phyloP scores from a whole-genome alignment of 495 filamentous ascomycete genomes.

The Talaromyces adpressus region DNA sequence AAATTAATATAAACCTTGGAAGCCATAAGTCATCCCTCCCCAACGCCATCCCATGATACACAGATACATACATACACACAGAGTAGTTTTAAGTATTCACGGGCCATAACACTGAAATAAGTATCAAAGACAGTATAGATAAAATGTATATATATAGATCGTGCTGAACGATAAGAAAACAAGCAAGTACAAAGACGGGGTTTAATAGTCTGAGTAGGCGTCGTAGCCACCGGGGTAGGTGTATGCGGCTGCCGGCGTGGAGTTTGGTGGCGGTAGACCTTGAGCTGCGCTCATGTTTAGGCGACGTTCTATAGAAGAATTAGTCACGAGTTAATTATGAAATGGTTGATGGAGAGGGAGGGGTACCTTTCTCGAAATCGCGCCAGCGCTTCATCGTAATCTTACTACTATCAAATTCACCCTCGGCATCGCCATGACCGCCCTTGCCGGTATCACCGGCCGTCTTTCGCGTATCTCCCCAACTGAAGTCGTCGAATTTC shows the following conservation, averaged over 20 bases:
- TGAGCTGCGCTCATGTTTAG: conserved; percentile 2
- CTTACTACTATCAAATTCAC: conserved; percentile 95
- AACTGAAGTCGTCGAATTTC: conserved; percentile 99
- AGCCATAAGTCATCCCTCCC: background rate
- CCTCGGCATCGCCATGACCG: conserved; percentile 76
- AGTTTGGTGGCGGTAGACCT: conserved; percentile 12
- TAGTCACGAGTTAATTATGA: background rate
- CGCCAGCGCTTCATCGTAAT: conserved; percentile 98
- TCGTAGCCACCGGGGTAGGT: conserved; percentile 18
- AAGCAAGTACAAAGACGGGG: background rate
- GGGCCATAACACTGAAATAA: background rate
- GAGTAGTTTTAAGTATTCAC: background rate
- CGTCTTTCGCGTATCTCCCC: conserved; percentile 97
- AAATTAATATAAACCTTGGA: background rate
- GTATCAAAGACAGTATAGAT: background rate
- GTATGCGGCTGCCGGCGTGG: conserved; percentile 14
- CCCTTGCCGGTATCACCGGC: conserved; percentile 76
- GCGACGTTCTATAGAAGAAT: conserved; percentile 6
- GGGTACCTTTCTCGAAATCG: conserved; percentile 81
- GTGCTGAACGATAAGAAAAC: background rate
- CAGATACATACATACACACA: background rate
- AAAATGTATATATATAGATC: background rate
- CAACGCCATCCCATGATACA: background rate
- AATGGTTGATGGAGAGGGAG: background rate
- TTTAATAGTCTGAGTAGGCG: conserved; percentile 26